These are phyloP conservation scores for Ophiostoma novo-ulmi DNA, from an alignment of 2,329 filamentous ascomycete genomes.

Conservation along the genomic window DNA sequence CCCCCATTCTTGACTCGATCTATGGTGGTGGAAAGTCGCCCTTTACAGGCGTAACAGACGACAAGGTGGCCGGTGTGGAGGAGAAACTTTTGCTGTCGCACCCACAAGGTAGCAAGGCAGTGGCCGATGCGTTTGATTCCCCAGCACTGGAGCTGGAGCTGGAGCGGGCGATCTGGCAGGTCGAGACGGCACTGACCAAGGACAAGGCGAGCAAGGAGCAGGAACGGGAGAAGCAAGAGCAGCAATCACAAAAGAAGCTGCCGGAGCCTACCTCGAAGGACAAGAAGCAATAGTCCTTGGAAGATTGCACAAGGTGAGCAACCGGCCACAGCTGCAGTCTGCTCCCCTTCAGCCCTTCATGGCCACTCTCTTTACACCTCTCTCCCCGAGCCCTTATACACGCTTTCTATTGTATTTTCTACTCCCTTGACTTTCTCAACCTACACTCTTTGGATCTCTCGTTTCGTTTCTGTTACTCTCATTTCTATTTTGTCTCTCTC, in stretches of 20 bases:
- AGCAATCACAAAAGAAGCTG: background rate
- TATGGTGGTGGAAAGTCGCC: conserved; percentile 47
- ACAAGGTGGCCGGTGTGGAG: conserved; percentile 30
- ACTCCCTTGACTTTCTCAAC: background rate
- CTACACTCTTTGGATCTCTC: background rate
- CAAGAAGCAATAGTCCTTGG: background rate
- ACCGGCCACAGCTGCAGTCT: too few species aligned
- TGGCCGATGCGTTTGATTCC: conserved; percentile 53
- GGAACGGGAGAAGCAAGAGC: conserved; percentile 18
- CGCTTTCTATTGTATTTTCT: background rate
- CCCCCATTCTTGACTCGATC: conserved; percentile 64
- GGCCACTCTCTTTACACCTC: too few species aligned
- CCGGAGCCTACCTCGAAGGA: background rate
- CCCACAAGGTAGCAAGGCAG: conserved; percentile 32
- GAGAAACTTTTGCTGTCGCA: conserved; percentile 42
- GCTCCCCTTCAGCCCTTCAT: too few species aligned
- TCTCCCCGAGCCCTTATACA: background rate
- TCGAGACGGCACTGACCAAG: conserved; percentile 48
- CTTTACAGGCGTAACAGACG: conserved; percentile 29
- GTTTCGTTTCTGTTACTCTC: background rate
- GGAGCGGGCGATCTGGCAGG: conserved; percentile 71
- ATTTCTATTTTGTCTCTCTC: background rate
- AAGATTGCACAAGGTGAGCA: too few species aligned
- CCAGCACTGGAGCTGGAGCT: conserved; percentile 68
- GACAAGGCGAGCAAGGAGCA: conserved; percentile 28